phyloP scores from a whole-genome alignment of 352 stramenopile species.

The Pythium periplocum region DNA sequence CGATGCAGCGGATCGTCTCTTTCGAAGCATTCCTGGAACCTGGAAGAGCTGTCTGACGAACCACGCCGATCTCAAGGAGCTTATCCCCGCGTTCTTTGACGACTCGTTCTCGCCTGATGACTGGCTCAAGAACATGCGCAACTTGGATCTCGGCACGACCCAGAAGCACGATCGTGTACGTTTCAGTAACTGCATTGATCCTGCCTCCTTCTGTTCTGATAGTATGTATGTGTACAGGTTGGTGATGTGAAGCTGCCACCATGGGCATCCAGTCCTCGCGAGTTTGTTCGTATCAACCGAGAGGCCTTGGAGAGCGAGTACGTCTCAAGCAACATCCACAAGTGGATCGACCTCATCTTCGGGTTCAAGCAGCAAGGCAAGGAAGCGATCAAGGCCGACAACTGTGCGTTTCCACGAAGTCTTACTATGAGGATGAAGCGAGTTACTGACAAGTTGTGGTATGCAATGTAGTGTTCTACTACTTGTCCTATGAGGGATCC shows the following conservation, averaged over 20 bases:
- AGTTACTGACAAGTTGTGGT: not conserved
- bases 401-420: constrained; percentile 38
- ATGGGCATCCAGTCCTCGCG: constrained; percentile 87
- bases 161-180: constrained; percentile 45
- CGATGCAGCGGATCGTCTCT: constrained; percentile 97
- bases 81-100: constrained; percentile 98
- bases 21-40: constrained; percentile 90
- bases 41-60: constrained; percentile 86
- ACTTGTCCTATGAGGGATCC: constrained; percentile 84
- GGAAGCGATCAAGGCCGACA: constrained; percentile 69
- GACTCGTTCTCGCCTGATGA: constrained; percentile 60
- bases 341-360: constrained; percentile 87
- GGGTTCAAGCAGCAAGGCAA: constrained; percentile 71
- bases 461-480: constrained; percentile 72
- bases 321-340: constrained; percentile 63
- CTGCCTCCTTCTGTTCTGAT: constrained; percentile 1
- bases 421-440: not conserved
- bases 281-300: constrained; percentile 70
- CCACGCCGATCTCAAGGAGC: constrained; percentile 97
- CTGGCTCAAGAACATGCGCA: constrained; percentile 96
- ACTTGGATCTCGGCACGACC: constrained; percentile 94
- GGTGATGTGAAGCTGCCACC: constrained; percentile 93
- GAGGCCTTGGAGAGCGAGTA: constrained; percentile 75
- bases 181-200: not conserved
- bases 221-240: constrained; percentile 37